These are phyloP conservation scores for Reutealis trisperma DNA, from an alignment of 345 rosid species.

Conservation along the genomic window DNA sequence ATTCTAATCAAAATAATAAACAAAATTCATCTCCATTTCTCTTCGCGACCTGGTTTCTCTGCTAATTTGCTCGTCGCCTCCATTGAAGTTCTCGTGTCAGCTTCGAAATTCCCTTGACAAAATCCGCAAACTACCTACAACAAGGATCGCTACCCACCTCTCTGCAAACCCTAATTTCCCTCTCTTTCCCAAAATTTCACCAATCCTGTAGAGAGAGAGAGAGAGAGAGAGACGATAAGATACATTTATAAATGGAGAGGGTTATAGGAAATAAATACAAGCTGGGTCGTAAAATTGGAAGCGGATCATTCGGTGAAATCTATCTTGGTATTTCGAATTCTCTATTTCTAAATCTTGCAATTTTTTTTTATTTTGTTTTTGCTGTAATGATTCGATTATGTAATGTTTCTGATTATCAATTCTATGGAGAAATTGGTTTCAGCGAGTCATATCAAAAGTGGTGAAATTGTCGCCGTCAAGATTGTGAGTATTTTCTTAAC, in stretches of 20 bases:
- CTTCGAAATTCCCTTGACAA: background rate
- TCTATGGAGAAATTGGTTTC: slow-evolving; percentile 11
- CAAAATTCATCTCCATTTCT: background rate
- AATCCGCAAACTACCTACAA: background rate
- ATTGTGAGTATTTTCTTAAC: slow-evolving; percentile 53
- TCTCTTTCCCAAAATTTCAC: background rate
- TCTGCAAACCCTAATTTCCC: slow-evolving; percentile 9
- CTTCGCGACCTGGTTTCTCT: background rate
- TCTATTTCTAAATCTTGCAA: background rate
- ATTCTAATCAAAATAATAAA: background rate
- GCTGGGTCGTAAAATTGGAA: slow-evolving; percentile 88
- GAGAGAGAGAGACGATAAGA: background rate
- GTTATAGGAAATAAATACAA: slow-evolving; percentile 78
- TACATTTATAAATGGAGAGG: slow-evolving; percentile 46
- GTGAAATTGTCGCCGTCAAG: slow-evolving; percentile 89
- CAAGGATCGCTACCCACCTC: background rate
- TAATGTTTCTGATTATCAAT: background rate
- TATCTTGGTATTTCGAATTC: slow-evolving; percentile 56
- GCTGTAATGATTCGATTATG: background rate
- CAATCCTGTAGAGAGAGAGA: background rate
- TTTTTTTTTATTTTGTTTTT: background rate
- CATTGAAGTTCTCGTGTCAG: background rate
- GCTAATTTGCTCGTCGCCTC: slow-evolving; percentile 2
- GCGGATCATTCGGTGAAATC: slow-evolving; percentile 93
- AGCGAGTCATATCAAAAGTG: slow-evolving; percentile 82